Base-by-base conservation (phyloP, 768 basidiomycete species). In the Hydnum rufescens region DNA sequence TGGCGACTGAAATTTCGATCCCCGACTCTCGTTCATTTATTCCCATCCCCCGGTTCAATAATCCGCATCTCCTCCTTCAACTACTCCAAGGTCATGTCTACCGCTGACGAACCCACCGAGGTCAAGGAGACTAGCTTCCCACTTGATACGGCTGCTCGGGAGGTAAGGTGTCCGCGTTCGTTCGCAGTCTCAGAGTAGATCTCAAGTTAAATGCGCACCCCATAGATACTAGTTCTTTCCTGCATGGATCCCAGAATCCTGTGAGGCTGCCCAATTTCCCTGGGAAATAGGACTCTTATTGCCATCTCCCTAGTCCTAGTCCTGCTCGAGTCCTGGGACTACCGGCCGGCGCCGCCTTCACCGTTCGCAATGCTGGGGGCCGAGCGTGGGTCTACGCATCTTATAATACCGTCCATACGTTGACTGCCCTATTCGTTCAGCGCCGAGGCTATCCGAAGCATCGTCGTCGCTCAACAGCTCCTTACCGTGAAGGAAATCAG, bases 221-320 rank as follows among this genome's bases (percentile, higher is more conserved):
- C 19, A 19, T 19, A 39, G 34, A 19, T 39, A 51, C 31, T 36
- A n/a, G 4, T 46, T 1, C 75, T 77, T 28, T 77, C 77, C 19
- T 80, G 78, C 66, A 83, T 82, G 78, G 80, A 82, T 61, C 77
- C 78, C 49, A 75, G 80, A 51, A 67, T 81, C 57, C 74, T 81
- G 77, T 79, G 60, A 60, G 67, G 26, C 34, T 28, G n/a, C 18
- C 28, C 4, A 36, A 36, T 18, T 43, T 34, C 25, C 54, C 16
- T 53, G n/a, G n/a, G n/a, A n/a, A 49, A 47, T 34, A 58, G 28
- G 49, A 51, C 13, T 32, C 26, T 13, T 5, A 22, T 50, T 8
- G 51, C 26, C 4, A 32, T 43, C 5, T 51, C n/a, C n/a, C n/a
- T n/a, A n/a, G n/a, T n/a, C n/a, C n/a, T 58, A 78, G 77, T 59